phyloP scores from a whole-genome alignment of 192 early-diverging fungal species.

The Chytriomyces sp. region DNA sequence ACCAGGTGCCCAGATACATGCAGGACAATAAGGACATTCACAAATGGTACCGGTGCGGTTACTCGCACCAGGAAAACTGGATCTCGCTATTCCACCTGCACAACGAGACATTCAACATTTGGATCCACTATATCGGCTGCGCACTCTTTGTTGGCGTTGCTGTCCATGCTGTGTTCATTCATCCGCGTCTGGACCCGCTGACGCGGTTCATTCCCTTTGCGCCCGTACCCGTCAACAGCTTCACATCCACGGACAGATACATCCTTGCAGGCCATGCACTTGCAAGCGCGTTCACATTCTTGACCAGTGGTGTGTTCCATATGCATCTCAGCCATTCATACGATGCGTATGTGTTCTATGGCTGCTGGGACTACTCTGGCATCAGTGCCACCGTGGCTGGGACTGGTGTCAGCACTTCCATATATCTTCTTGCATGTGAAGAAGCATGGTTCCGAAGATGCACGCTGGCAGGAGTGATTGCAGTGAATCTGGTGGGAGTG shows the following conservation, averaged over 20 bases:
- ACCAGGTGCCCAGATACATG: slow-evolving; percentile 25
- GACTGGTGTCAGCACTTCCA: background rate
- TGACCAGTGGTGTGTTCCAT: slow-evolving; percentile 33
- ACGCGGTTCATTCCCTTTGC: background rate
- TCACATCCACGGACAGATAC: slow-evolving; percentile 16
- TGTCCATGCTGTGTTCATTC: background rate
- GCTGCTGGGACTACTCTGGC: slow-evolving; percentile 45
- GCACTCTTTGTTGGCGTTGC: slow-evolving; percentile 23
- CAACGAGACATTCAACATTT: slow-evolving; percentile 44
- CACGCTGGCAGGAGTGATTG: slow-evolving; percentile 3
- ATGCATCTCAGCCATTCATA: slow-evolving; percentile 38
- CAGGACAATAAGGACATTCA: slow-evolving; percentile 35
- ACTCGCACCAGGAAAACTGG: slow-evolving; percentile 36
- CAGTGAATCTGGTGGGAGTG: slow-evolving; percentile 35
- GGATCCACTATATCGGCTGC: slow-evolving; percentile 36
- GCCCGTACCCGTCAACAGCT: background rate
- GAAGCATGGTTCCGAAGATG: slow-evolving; percentile 1
- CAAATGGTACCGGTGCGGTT: slow-evolving; percentile 22
- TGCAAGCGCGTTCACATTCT: slow-evolving; percentile 25
- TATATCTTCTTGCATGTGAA: slow-evolving; percentile 13
- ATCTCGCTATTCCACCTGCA: slow-evolving; percentile 41
- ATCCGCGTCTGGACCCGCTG: background rate
- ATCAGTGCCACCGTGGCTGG: slow-evolving; percentile 18
- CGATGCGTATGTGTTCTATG: slow-evolving; percentile 34
- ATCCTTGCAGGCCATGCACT: slow-evolving; percentile 14